Evolutionary conservation across 2,329 filamentous ascomycete species (phyloP), one percentile per base, ranked within the genome.

Genomic region (Cylindrodendrum hubeiense): DNA sequence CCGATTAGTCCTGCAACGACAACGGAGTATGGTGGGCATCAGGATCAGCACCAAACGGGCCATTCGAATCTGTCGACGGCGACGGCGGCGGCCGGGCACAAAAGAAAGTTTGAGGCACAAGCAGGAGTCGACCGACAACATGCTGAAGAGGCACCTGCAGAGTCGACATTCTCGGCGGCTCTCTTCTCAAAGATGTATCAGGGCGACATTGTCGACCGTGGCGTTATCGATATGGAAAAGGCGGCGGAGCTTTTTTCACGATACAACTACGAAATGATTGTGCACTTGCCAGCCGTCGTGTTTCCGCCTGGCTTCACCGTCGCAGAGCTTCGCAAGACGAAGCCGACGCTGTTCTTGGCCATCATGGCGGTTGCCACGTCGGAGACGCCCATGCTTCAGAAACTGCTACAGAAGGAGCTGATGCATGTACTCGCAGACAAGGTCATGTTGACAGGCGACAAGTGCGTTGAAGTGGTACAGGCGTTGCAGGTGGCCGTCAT

Each of bases 401-500:
- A 86, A 10, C 81, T 83, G 26, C 81, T 97, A 15, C 86, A 90
- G 10, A 87, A 86, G 65, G 90, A 96, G 72, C 80, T 94, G 60
- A 91, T 94, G 81, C 88, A 90, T 66, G 83, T 89, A 12, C 87
- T 96, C 59, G 93, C 92, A 3, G 91, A 96, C 47, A 89, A 89
- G 69, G 86, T 95, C 43, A 87, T 96, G 70, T 83, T 94, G 30
- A 87, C 88, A 7, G 93, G 93, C 13, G 90, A 94, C 72, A 97
- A 97, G 82, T 93, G 88, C 37, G 80, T 97, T 19, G 94, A 97
- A 78, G 83, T 97, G 7, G 89, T 97, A 9, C 94, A 97, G 79
- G 88, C 93, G 2, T 81, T 97, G 43, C 86, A 93, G 63, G 83
- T 97, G 4, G 85, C 89, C 7, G 89, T 91, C n/a, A 87, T 94